Evolutionary conservation across 1,284 basidiomycete species (phyloP), one percentile per base, ranked within the genome.

Genomic region (Cystobasidium pallidum): DNA sequence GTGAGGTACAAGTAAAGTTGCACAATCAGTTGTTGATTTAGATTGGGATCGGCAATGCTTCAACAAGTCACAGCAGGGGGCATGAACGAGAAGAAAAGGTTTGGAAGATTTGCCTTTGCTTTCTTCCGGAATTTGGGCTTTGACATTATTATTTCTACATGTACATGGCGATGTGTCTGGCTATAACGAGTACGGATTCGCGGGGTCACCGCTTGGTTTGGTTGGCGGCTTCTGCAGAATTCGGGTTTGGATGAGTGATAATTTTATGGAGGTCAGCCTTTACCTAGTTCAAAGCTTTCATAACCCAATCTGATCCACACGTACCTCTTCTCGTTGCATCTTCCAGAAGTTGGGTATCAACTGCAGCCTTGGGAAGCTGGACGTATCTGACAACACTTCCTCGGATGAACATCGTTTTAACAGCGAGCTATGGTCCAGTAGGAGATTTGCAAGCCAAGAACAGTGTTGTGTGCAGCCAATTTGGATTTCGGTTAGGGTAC

Each of bases 341-440:
- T 83, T 99, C 96, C 65, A 99, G 81, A 64, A 99, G 82, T 77
- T 96, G 94, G 3, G 94, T 97, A 82, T 99, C 95, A 74, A 99
- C 93, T 74, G 91, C 91, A 72, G 92, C 89, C 24, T 92, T 88
- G 2, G 94, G 92, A 72, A 99, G 85, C 80, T 96, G 91, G 11
- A 99, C 96, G 80, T 98, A 99, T 77, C 96, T 89, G 45, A 99
- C 94, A 15, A 99, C 96, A 2, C 94, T 97, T 73, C 96, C 96
- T 70, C 96, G 90, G 78, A 99, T 99, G 81, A 99, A 99, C 80
- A 93, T 95, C 80, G 97, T 99, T 84, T 95, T 96, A 58, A 99
- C 94, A 0, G 96, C 94, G 88, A 97, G 92, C 95, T 99, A 78
- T 21, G 26, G 21, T 2, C 28, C 17, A 51, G 30, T 28, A 41